phyloP scores from a whole-genome alignment of 1,284 basidiomycete species.

The Lignosus rhinocerotis region DNA sequence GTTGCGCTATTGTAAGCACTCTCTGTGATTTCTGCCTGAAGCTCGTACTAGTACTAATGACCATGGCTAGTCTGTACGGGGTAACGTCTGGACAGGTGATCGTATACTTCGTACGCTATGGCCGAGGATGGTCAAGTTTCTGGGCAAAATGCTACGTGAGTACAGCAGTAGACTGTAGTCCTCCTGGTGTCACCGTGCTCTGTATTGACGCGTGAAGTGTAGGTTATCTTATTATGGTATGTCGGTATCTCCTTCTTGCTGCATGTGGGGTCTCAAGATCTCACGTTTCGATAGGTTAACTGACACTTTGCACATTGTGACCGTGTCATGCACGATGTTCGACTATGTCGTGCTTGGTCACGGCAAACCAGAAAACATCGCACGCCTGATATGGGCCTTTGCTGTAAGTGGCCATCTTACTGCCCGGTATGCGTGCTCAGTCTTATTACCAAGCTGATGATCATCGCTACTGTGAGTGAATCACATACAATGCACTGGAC shows the following conservation, averaged over 20 bases:
- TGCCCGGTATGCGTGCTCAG: background rate
- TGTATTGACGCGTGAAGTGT: background rate
- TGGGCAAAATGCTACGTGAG: slow-evolving; percentile 1
- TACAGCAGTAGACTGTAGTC: too few species aligned
- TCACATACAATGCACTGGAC: background rate
- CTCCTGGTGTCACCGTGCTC: too few species aligned
- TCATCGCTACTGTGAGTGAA: slow-evolving; percentile 7
- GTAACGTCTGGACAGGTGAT: slow-evolving; percentile 12
- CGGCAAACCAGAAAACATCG: background rate
- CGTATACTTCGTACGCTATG: slow-evolving; percentile 6
- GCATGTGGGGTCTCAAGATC: background rate
- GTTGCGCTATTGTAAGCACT: slow-evolving; percentile 11
- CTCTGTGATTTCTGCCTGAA: background rate
- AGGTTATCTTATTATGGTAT: slow-evolving; percentile 15
- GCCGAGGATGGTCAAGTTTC: background rate
- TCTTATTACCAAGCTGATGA: slow-evolving; percentile 2
- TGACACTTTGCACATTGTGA: slow-evolving; percentile 3
- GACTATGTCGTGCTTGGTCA: slow-evolving; percentile 1
- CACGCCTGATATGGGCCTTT: slow-evolving; percentile 1
- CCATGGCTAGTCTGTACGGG: slow-evolving; percentile 9
- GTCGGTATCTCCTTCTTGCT: background rate
- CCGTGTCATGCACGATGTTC: background rate
- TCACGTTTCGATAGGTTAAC: background rate
- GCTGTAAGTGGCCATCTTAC: slow-evolving; percentile 2
- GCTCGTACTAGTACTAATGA: background rate